Evolutionary conservation across 768 basidiomycete genomes (phyloP).

Genomic region (Candolleomyces efflorescens): DNA sequence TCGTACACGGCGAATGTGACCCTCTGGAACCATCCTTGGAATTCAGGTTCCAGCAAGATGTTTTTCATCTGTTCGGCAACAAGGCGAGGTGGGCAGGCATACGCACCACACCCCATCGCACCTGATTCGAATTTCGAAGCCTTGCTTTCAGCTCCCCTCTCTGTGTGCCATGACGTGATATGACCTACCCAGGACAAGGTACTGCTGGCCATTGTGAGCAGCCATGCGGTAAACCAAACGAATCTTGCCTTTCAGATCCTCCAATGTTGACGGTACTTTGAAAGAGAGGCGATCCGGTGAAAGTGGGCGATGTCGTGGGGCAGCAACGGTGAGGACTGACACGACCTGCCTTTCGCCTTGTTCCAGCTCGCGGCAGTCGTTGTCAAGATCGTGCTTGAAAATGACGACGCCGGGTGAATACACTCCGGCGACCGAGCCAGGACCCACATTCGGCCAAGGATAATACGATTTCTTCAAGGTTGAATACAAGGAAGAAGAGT

Average conservation of each 20-base stretch:
- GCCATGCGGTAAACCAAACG: conserved; percentile 41
- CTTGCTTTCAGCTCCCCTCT: neutral
- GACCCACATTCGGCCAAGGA: conserved; percentile 44
- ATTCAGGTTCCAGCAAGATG: conserved; percentile 37
- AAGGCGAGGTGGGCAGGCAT: conserved; percentile 34
- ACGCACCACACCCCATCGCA: conserved; percentile 44
- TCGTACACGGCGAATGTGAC: conserved; percentile 41
- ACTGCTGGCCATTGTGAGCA: conserved; percentile 28
- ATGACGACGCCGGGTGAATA: conserved; percentile 44
- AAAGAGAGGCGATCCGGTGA: conserved; percentile 21
- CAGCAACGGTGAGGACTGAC: conserved; percentile 44
- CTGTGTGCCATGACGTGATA: no score
- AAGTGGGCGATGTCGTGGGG: conserved; percentile 28
- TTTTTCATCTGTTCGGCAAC: conserved; percentile 40
- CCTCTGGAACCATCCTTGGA: conserved; percentile 36
- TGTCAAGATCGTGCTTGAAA: conserved; percentile 43
- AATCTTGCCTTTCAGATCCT: conserved; percentile 37
- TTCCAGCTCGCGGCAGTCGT: conserved; percentile 33
- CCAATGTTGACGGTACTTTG: conserved; percentile 20
- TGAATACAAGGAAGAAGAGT: conserved; percentile 40
- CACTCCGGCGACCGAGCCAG: conserved; percentile 35
- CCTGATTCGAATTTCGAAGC: conserved; percentile 19
- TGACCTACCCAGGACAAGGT: conserved; percentile 35
- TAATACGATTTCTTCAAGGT: conserved; percentile 38
- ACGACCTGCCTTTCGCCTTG: conserved; percentile 29